phyloP scores from a whole-genome alignment of 345 rosid genomes.

The Salix exigua region DNA sequence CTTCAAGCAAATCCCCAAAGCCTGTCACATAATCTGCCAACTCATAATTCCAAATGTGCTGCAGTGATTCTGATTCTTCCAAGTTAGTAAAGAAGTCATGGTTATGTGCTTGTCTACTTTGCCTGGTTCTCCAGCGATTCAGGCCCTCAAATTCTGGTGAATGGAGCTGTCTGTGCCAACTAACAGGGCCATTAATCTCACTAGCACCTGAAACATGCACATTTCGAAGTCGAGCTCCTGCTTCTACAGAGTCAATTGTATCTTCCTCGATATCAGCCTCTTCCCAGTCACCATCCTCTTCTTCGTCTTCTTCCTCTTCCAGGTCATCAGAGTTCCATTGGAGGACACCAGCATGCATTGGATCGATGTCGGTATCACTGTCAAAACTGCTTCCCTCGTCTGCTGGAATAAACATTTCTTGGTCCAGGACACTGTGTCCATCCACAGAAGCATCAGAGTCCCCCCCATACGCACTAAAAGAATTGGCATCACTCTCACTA shows the following conservation, averaged over 20 bases:
- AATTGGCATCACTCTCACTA: constrained; percentile 63
- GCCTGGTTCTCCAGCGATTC: constrained; percentile 36
- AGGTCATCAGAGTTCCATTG: constrained; percentile 74
- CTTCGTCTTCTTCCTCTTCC: constrained; percentile 43
- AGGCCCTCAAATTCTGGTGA: constrained; percentile 41
- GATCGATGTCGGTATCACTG: constrained; percentile 87
- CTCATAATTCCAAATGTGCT: constrained; percentile 37
- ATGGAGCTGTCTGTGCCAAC: constrained; percentile 20
- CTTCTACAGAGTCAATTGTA: constrained; percentile 26
- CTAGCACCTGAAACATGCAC: constrained; percentile 41
- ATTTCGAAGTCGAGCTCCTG: constrained; percentile 23
- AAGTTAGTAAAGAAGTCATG: constrained; percentile 34
- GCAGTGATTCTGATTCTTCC: constrained; percentile 43
- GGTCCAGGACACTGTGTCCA: constrained; percentile 47
- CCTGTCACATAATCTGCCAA: constrained; percentile 49
- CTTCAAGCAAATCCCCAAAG: constrained; percentile 68
- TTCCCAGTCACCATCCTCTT: constrained; percentile 57
- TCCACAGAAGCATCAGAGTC: constrained; percentile 83
- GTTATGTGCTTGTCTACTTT: constrained; percentile 36
- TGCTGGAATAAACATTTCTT: constrained; percentile 44
- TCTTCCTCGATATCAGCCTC: constrained; percentile 51
- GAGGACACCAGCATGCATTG: constrained; percentile 74
- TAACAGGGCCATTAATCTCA: constrained; percentile 40
- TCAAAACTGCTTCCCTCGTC: constrained; percentile 50
- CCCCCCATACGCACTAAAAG: constrained; percentile 64